Conservation (phyloP, 2,329 filamentous ascomycete genomes). For the Ilyonectria sp. region DNA sequence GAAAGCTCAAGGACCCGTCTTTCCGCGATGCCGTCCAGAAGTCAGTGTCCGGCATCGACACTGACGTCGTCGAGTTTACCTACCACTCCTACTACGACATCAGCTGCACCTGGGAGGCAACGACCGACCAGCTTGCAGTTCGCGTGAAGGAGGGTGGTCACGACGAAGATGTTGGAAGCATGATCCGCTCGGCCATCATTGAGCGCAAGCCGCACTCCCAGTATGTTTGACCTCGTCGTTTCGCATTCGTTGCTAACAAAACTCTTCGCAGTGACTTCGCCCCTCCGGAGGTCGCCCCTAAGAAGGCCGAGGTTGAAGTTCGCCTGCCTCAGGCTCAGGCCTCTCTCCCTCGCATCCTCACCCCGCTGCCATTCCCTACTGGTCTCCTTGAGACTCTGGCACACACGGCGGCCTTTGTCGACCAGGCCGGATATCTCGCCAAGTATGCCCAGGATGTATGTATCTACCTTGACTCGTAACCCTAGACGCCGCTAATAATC, state of each 20-base stretch:
- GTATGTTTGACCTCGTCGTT: slow-evolving; percentile 10
- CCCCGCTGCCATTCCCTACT: slow-evolving; percentile 31
- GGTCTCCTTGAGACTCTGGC: slow-evolving; percentile 29
- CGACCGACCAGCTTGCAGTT: slow-evolving; percentile 29
- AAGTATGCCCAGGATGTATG: slow-evolving; percentile 36
- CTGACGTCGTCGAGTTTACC: slow-evolving; percentile 24
- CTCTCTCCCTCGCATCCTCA: slow-evolving; percentile 26
- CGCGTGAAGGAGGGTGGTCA: slow-evolving; percentile 9
- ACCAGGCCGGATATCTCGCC: slow-evolving; percentile 39
- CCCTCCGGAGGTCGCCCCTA: neutral
- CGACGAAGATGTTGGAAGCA: slow-evolving; percentile 18
- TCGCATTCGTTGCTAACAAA: neutral
- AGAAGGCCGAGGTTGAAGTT: slow-evolving; percentile 34
- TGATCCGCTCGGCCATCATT: slow-evolving; percentile 25
- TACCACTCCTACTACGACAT: slow-evolving; percentile 35
- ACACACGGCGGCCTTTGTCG: slow-evolving; percentile 33
- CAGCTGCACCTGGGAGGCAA: slow-evolving; percentile 32
- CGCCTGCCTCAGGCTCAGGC: slow-evolving; percentile 32
- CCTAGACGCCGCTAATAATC: neutral
- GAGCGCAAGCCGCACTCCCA: slow-evolving; percentile 33
- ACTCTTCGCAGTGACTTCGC: slow-evolving; percentile 16
- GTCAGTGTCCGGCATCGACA: neutral
- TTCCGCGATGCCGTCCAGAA: slow-evolving; percentile 23
- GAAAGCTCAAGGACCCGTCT: slow-evolving; percentile 19
- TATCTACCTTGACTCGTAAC: neutral